These are phyloP conservation scores for Stenogyne calaminthoides DNA, from an alignment of 305 asterid genomes.

Conservation along the genomic window DNA sequence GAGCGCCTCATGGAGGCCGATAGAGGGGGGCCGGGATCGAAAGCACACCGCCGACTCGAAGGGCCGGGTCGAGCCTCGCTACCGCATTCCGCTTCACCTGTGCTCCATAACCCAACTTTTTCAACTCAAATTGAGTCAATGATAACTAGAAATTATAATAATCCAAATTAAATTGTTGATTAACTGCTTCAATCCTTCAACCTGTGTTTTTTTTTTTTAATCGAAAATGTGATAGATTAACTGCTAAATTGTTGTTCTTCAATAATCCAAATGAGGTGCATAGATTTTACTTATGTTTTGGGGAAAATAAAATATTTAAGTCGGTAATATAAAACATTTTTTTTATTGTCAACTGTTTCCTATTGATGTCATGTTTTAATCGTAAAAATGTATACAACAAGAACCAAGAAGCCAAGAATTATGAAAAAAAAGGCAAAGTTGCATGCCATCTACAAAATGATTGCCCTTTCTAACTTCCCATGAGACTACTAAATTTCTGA, in stretches of 20 bases:
- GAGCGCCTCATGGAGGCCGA: too few species aligned
- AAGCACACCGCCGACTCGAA: too few species aligned
- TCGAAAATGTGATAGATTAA: not conserved
- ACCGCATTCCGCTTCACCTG: too few species aligned
- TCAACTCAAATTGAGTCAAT: not conserved
- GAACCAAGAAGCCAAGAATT: not conserved
- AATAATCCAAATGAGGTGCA: not conserved
- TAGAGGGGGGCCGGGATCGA: too few species aligned
- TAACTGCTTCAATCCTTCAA: not conserved
- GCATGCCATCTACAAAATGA: not conserved
- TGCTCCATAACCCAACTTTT: too few species aligned
- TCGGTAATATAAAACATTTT: conserved; percentile 23
- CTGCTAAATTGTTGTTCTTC: not conserved
- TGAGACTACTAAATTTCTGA: not conserved
- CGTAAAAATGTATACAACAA: not conserved
- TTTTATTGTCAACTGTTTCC: conserved; percentile 11
- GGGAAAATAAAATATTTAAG: conserved; percentile 2
- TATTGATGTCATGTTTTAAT: conserved; percentile 27
- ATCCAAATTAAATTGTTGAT: not conserved
- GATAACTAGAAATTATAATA: not conserved
- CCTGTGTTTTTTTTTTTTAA: not conserved
- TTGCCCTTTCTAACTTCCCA: not conserved
- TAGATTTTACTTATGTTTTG: not conserved
- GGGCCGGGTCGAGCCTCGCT: too few species aligned
- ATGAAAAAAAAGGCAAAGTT: not conserved